Conservation (phyloP, 2,329 filamentous ascomycete species). For the Chaetomium strumarium region DNA sequence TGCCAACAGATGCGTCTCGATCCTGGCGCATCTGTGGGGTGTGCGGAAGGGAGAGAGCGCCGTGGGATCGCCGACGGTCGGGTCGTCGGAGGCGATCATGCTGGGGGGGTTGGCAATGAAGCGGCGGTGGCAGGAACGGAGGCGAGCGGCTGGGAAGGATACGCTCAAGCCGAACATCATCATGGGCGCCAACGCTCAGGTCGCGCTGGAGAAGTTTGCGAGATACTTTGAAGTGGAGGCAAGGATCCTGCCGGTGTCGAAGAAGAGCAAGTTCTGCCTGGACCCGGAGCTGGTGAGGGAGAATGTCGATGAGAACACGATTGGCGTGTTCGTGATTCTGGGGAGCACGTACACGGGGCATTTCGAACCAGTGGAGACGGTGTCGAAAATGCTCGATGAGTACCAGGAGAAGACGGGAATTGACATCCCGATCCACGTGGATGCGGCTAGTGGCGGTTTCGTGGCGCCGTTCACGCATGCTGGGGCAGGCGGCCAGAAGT, state of each 20-base stretch:
- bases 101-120: slow-evolving; percentile 69
- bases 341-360: slow-evolving; percentile 70
- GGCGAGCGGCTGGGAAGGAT: slow-evolving; percentile 55
- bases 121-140: slow-evolving; percentile 63
- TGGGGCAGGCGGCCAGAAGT: slow-evolving; percentile 50
- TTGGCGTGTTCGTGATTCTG: slow-evolving; percentile 68
- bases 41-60: slow-evolving; percentile 56
- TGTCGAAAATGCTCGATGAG: slow-evolving; percentile 58
- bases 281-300: slow-evolving; percentile 59
- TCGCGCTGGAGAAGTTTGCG: slow-evolving; percentile 67
- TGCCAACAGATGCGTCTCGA: slow-evolving; percentile 62
- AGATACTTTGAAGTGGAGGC: slow-evolving; percentile 70
- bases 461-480: slow-evolving; percentile 56
- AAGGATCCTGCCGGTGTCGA: slow-evolving; percentile 56
- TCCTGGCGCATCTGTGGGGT: slow-evolving; percentile 62
- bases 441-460: slow-evolving; percentile 56
- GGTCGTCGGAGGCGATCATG: slow-evolving; percentile 66
- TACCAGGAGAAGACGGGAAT: slow-evolving; percentile 55
- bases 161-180: slow-evolving; percentile 62
- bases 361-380: slow-evolving; percentile 65
- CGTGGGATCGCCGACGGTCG: slow-evolving; percentile 64
- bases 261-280: slow-evolving; percentile 54
- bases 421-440: slow-evolving; percentile 64
- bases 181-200: slow-evolving; percentile 69
- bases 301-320: slow-evolving; percentile 70